Conservation (phyloP, 2,329 filamentous ascomycete species). For the Fusarium mundagurra region DNA sequence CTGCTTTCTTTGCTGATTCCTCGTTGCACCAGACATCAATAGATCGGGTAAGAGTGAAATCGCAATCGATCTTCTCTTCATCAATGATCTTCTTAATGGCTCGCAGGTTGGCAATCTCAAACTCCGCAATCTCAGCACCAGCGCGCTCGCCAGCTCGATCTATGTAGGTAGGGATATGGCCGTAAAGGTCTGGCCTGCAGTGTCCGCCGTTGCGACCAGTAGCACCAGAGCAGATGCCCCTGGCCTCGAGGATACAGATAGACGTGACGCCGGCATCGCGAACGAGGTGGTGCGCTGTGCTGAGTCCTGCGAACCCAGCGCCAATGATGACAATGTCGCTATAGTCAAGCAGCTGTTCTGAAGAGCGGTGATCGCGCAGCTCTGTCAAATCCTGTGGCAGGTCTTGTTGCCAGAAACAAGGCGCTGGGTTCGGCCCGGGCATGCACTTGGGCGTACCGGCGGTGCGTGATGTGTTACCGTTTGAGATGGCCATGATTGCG, state of each 20-base stretch:
- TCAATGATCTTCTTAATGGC: constrained; percentile 6
- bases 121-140: constrained; percentile 1
- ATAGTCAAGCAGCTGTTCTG: background rate
- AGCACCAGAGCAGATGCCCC: background rate
- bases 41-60: background rate
- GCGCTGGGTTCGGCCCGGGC: background rate
- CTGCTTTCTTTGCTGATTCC: background rate
- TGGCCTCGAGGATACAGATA: background rate
- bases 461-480: background rate
- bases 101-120: background rate
- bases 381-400: background rate
- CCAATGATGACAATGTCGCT: constrained; percentile 2
- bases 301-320: background rate
- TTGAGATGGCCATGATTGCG: background rate
- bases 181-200: background rate
- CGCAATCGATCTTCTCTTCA: constrained; percentile 3
- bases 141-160: background rate
- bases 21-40: constrained; percentile 8
- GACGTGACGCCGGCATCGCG: background rate
- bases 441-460: constrained; percentile 1
- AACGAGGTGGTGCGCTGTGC: background rate
- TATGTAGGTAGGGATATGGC: background rate
- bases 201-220: constrained; percentile 4
- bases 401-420: background rate
- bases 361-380: background rate